phyloP scores from a whole-genome alignment of 331 rosid genomes.

The Telfairia occidentalis region DNA sequence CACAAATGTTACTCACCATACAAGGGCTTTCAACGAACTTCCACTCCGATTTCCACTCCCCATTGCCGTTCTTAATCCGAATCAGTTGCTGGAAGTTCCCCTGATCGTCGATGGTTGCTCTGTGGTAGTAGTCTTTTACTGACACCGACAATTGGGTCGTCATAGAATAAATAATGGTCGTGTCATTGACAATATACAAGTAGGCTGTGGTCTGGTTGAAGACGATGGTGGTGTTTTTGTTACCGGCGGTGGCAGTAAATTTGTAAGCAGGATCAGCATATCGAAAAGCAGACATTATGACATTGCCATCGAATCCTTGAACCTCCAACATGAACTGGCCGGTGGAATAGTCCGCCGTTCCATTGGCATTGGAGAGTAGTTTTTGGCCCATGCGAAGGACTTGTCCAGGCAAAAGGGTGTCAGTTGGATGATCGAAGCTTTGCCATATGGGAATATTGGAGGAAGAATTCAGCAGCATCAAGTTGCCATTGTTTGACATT shows the following conservation, averaged over 20 bases:
- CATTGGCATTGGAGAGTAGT: slow-evolving; percentile 21
- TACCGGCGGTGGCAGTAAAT: neutral
- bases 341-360: slow-evolving; percentile 19
- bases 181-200: slow-evolving; percentile 9
- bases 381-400: slow-evolving; percentile 12
- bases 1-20: slow-evolving; percentile 21
- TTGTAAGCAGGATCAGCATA: slow-evolving; percentile 13
- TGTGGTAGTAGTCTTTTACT: slow-evolving; percentile 14
- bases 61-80: neutral
- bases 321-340: slow-evolving; percentile 20
- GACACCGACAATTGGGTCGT: neutral
- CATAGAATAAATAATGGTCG: neutral
- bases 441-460: slow-evolving; percentile 19
- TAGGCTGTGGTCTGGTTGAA: slow-evolving; percentile 13
- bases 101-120: slow-evolving; percentile 11
- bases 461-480: slow-evolving; percentile 10
- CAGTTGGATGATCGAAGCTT: slow-evolving; percentile 27
- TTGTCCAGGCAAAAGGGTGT: slow-evolving; percentile 27
- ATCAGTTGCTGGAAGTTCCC: slow-evolving; percentile 21
- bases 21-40: slow-evolving; percentile 14
- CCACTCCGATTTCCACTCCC: slow-evolving; percentile 16
- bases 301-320: slow-evolving; percentile 18
- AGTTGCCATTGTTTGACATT: slow-evolving; percentile 23
- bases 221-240: slow-evolving; percentile 4
- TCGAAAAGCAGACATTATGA: slow-evolving; percentile 10